Conservation (phyloP, 2,329 filamentous ascomycete genomes). For the Neoarthrinium moseri region DNA sequence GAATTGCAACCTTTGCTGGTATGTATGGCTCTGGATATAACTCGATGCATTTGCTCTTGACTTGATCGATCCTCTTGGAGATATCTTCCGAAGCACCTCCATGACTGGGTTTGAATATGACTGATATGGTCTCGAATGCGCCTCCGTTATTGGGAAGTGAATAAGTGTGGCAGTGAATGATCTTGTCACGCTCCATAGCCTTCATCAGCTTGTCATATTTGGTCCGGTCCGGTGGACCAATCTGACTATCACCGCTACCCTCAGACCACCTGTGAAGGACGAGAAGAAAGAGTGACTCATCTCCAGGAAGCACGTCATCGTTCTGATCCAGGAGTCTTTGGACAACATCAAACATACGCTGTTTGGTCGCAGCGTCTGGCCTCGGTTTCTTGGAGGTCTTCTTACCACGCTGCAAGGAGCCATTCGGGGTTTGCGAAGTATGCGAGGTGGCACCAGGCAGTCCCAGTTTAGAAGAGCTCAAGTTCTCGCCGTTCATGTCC, state of each 20-base stretch:
- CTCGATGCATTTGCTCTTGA: slow-evolving; percentile 11
- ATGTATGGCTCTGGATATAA: slow-evolving; percentile 10
- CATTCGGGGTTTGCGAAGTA: too few relatives aligned
- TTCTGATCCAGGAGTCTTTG: slow-evolving; percentile 34
- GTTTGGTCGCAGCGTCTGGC: neutral
- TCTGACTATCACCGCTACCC: slow-evolving; percentile 30
- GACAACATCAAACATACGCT: slow-evolving; percentile 5
- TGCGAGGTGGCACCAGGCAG: too few relatives aligned
- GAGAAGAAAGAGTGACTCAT: slow-evolving; percentile 47
- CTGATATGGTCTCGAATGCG: slow-evolving; percentile 3
- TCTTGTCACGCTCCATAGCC: slow-evolving; percentile 17
- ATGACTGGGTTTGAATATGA: slow-evolving; percentile 1
- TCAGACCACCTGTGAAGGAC: slow-evolving; percentile 43
- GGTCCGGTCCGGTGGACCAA: slow-evolving; percentile 35
- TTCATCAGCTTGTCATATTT: slow-evolving; percentile 23
- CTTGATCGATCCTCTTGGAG: neutral
- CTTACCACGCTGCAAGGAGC: too few relatives aligned
- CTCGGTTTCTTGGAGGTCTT: neutral
- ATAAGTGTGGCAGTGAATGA: slow-evolving; percentile 4
- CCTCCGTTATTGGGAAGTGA: neutral
- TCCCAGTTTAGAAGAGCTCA: too few relatives aligned
- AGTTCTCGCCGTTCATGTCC: too few relatives aligned
- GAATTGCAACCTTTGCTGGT: slow-evolving; percentile 4
- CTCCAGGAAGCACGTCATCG: slow-evolving; percentile 50
- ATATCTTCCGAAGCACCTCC: neutral